phyloP scores from a whole-genome alignment of 768 basidiomycete genomes.

The Boletus rufocinnamomeus region DNA sequence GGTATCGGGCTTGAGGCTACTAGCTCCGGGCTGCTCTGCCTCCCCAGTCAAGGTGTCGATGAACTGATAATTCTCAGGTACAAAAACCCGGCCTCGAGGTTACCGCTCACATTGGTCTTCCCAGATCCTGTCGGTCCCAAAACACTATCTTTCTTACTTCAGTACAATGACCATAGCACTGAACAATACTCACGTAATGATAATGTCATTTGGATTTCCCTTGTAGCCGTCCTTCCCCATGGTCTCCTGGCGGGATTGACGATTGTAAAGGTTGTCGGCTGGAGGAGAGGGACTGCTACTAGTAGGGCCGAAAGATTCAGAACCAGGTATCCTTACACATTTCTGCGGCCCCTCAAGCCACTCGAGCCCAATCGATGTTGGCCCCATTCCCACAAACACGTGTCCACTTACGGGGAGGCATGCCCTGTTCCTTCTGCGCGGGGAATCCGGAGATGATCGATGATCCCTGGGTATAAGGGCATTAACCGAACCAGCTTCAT shows the following conservation, averaged over 20 bases:
- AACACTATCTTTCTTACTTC: conserved; percentile 1
- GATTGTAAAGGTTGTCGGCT: not conserved
- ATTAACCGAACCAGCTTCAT: too few species aligned
- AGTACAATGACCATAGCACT: not conserved
- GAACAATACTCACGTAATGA: conserved; percentile 12
- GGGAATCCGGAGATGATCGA: too few species aligned
- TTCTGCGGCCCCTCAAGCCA: not conserved
- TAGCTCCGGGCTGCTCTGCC: not conserved
- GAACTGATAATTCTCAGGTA: conserved; percentile 1
- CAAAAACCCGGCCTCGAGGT: not conserved
- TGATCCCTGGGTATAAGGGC: too few species aligned
- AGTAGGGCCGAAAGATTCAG: not conserved
- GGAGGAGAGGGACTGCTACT: not conserved
- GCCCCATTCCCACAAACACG: not conserved
- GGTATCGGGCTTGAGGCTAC: conserved; percentile 12
- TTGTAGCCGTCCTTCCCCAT: not conserved
- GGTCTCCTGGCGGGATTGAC: not conserved
- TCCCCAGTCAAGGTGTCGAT: conserved; percentile 16
- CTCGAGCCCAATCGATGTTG: not conserved
- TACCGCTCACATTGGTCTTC: conserved; percentile 20
- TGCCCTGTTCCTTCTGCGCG: not conserved
- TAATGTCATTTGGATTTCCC: conserved; percentile 2
- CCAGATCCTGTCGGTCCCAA: conserved; percentile 28
- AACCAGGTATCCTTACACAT: not conserved
- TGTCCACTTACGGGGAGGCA: not conserved